Base-by-base conservation (phyloP, 225 moss, liverwort and hornwort genomes). In the Asterella californica region DNA sequence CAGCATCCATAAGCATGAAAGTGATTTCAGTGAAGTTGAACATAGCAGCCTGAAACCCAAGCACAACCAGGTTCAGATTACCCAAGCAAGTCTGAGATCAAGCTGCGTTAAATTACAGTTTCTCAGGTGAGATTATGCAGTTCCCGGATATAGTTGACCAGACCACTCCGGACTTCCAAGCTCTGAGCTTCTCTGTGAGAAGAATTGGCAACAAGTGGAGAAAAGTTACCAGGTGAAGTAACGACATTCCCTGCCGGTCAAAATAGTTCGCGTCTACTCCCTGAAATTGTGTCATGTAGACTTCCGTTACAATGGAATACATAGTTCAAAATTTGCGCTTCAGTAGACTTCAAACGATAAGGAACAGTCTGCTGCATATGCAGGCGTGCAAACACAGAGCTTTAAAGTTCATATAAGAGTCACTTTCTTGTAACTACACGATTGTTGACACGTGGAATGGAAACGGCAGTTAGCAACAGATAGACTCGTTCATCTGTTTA, bases 21-120 rank as follows among this genome's bases (percentile, higher is more conserved):
- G 94, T 92, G 29, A 97, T 94, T 76, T 97, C 94, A 33, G 96
- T 97, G 87, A 97, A 93, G 86, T 97, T 97, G 85, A 97, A 97
- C 92, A 97, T 91, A 29, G 96, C 93, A 84, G 96, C 96, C 96
- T 97, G 89, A 77, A 81, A 80, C 59, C 22, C 12, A 64, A 64
- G 27, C 52, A 18, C 12, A n/a, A 24, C 1, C 5, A 34, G 25
- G 34, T 75, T 53, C 47, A 34, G 67, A 33, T 42, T 49, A 15
- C 64, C 61, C 33, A 27, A 27, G 50, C 45, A 73, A 32, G 3
- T 50, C 24, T 46, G 70, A 72, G 0, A 46, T 8, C 46, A 24
- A 22, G 12, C 24, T 49, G 17, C 6, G 18, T 17, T 1, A 24
- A 52, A 19, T 53, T 27, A 52, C 6, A 32, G 15, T 53, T 71